Base-by-base conservation (phyloP, 2,329 filamentous ascomycete genomes). In the Nothophaeocryptopus gaeumannii region DNA sequence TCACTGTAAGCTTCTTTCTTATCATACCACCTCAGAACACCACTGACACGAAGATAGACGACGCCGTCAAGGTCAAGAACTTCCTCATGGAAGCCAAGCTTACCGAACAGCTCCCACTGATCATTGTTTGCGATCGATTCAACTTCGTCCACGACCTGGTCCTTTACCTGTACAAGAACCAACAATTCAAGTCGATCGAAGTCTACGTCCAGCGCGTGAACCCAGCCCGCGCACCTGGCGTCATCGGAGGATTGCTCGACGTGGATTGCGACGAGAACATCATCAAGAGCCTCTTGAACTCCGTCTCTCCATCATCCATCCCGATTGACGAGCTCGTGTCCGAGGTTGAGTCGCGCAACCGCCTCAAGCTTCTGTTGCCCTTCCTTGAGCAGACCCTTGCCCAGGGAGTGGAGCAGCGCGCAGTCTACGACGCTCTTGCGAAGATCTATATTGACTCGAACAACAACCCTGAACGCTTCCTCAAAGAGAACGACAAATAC, bases 361-460 rank as follows among this genome's bases (percentile, higher is more conserved):
- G 93, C 29, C 81, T 99, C 53, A 99, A 99, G 83, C 80, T 99
- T 47, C 80, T 99, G 32, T 74, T 99, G 50, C 93, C 93, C 13
- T 99, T 99, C 85, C 82, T 99, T 5, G 95, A 99, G 77, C 84
- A 88, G 50, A 96, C 90, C 8, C 77, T 99, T 40, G 85, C 89
- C 42, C 82, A 85, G 44, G 93, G 93, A 38, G 96, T 96, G 74
- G 88, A 95, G 70, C 91, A 99, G 71, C 90, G 95, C 69, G 95
- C 92, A 38, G 88, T 99, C 13, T 97, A 88, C 79, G 97, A 99
- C 60, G 95, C 93, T 5, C 80, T 99, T 29, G 93, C 93, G 44
- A 99, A 99, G 82, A 99, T 99, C 62, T 99, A 99, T 74, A 99
- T 99, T 51, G 93, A 99, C 72, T 90, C 84, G 60, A 99, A 99